phyloP scores from a whole-genome alignment of 139 green algal genomes.

The Tetratostichococcus sp. region DNA sequence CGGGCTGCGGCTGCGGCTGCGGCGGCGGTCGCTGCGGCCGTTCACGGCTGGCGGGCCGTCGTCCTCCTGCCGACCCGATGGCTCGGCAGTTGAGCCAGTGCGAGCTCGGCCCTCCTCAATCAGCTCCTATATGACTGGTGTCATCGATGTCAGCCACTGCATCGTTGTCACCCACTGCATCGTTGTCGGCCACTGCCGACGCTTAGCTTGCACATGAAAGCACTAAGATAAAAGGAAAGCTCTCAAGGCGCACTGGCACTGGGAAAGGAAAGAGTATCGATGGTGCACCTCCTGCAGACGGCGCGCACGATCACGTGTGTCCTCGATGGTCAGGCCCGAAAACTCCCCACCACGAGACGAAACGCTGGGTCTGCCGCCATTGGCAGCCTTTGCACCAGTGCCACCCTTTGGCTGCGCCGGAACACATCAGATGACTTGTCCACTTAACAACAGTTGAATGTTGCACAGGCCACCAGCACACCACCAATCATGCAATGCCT shows the following conservation, averaged over 20 bases:
- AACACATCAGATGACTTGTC: no score
- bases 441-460: no score
- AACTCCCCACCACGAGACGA: conserved; percentile 27
- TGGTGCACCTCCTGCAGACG: conserved; percentile 58
- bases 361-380: background rate
- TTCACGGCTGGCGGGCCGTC: background rate
- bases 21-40: background rate
- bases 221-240: no score
- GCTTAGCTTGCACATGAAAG: no score
- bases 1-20: background rate
- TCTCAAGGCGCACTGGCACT: no score
- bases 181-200: no score
- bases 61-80: background rate
- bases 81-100: background rate
- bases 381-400: background rate
- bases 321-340: conserved; percentile 64
- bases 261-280: no score
- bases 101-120: conserved; percentile 30
- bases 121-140: conserved; percentile 26
- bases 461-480: no score
- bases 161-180: no score
- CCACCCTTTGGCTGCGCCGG: background rate
- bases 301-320: conserved; percentile 69
- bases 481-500: no score
- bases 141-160: no score